Conservation (phyloP, 768 basidiomycete species). For the Rhizopogon rudus region DNA sequence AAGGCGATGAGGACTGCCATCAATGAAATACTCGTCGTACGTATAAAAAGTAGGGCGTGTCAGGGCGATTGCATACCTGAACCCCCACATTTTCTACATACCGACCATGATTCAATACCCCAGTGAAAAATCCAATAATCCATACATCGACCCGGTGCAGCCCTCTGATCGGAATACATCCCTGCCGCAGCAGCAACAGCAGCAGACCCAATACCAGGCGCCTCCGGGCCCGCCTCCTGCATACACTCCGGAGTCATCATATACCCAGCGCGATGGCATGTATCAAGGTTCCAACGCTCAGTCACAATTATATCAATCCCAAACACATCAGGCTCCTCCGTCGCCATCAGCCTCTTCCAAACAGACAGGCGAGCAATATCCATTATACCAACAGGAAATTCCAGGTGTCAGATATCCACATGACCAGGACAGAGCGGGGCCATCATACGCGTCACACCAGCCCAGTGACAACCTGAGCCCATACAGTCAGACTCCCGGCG, state of each 20-base stretch:
- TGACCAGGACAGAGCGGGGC: background rate
- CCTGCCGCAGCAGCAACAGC: background rate
- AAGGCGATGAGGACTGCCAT: background rate
- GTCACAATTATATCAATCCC: slow-evolving; percentile 2
- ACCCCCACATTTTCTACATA: background rate
- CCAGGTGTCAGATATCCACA: background rate
- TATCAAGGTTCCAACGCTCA: slow-evolving; percentile 7
- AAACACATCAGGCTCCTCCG: slow-evolving; percentile 1
- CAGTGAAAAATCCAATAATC: slow-evolving; percentile 18
- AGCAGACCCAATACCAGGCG: slow-evolving; percentile 2
- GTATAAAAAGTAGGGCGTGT: background rate
- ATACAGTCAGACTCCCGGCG: background rate
- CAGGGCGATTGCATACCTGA: no score
- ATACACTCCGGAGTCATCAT: background rate
- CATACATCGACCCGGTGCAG: slow-evolving; percentile 10
- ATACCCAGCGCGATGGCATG: slow-evolving; percentile 9
- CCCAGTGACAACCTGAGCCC: background rate
- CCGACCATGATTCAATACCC: slow-evolving; percentile 17
- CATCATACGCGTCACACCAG: background rate
- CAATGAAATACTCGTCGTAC: background rate
- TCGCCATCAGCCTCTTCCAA: slow-evolving; percentile 5
- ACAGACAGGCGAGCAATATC: slow-evolving; percentile 2
- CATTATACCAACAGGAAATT: background rate
- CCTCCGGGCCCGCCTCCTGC: slow-evolving; percentile 9
- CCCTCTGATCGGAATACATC: background rate